Evolutionary conservation across 2,329 filamentous ascomycete genomes (phyloP).

Genomic region (Aureobasidium sp.): DNA sequence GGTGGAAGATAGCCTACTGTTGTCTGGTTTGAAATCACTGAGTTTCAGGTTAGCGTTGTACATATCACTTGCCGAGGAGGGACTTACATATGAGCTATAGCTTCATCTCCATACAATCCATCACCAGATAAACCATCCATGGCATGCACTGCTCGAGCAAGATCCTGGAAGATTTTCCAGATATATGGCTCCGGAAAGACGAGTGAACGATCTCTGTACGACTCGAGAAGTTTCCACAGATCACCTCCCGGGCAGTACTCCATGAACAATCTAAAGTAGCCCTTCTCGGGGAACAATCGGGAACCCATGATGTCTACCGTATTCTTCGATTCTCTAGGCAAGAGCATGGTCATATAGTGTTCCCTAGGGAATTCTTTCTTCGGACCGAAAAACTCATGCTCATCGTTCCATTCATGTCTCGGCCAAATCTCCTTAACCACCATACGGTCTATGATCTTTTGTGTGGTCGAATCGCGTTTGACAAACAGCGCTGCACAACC

Average conservation of each 20-base stretch:
- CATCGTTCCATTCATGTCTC: background rate
- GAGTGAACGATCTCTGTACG: background rate
- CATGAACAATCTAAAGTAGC: conserved; percentile 23
- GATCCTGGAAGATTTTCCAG: conserved; percentile 26
- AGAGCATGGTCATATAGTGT: background rate
- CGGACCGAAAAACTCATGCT: background rate
- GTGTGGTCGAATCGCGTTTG: background rate
- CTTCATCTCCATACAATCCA: background rate
- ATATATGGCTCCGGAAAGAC: conserved; percentile 26
- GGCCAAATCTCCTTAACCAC: conserved; percentile 4
- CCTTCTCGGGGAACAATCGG: background rate
- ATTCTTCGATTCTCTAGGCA: background rate
- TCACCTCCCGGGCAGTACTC: conserved; percentile 21
- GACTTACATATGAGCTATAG: conserved; percentile 9
- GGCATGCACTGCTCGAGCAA: conserved; percentile 18
- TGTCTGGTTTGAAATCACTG: conserved; percentile 17
- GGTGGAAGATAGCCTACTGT: background rate
- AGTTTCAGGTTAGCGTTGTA: background rate
- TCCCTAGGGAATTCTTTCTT: background rate
- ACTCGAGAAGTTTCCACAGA: background rate
- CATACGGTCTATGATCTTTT: conserved; percentile 12
- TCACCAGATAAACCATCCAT: background rate
- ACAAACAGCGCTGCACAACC: conserved; percentile 5
- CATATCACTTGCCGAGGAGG: no score
- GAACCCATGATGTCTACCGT: background rate